Base-by-base conservation (phyloP, 192 early-diverging fungal species). In the Chytriomyces hyalinus region DNA sequence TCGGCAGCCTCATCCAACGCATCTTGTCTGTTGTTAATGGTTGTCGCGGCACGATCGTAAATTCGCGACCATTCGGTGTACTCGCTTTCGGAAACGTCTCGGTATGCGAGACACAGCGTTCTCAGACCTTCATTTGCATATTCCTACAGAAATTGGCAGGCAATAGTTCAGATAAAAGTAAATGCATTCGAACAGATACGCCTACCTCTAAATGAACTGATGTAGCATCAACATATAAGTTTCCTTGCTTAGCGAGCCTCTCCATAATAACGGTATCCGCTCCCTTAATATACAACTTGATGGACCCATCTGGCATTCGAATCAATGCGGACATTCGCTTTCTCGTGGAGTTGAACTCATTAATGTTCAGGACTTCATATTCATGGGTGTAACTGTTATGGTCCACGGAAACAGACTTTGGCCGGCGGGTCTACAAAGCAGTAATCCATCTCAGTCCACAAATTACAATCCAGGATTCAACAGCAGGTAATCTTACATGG, bases 261-360 rank as follows among this genome's bases (percentile, higher is more conserved):
- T 97, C 95, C 4, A 97, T 73, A 78, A 99, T 97, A 4, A 98
- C 97, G 0, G 96, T 97, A 81, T 99, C 97, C 0, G 97, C 97
- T 20, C 97, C 97, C 76, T 99, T 99, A 79, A 93, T 94, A 86
- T 93, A 97, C 60, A 99, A 81, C 81, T 94, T 94, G 73, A 91
- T 81, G 49, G 73, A 72, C 13, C 95, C 95, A 67, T 97, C 93
- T 2, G 97, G 93, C 17, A 92, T 87, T 8, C 95, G 92, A 50
- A 96, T 87, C 45, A 99, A 80, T 7, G 93, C 91, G 28, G 93
- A 95, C 97, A 99, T 99, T 73, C 97, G 90, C 81, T 99, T 99
- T 68, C 97, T 89, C 22, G 96, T 97, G 59, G 93, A 95, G 84
- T 99, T 98, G 89, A 99, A 99, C 88, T 99, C 97, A 82, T 93